Evolutionary conservation across 306 rosid species (phyloP).

Genomic region (Dalbergia oliveri): DNA sequence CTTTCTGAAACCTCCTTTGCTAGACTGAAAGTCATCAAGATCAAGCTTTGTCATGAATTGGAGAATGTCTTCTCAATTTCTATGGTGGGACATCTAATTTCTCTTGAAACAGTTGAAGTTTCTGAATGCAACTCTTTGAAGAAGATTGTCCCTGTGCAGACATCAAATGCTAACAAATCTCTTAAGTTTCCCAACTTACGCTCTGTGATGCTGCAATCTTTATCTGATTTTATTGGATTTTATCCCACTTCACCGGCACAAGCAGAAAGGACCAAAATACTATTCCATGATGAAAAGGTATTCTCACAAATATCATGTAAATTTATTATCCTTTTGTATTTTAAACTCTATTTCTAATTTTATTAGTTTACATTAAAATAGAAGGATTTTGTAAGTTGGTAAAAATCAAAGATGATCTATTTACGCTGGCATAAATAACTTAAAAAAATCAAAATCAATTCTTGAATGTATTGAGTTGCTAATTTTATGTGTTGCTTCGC

Average conservation of each 20-base stretch:
- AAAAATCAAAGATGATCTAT: background rate
- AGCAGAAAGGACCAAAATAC: background rate
- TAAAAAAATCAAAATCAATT: background rate
- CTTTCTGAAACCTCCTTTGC: slow-evolving; percentile 41
- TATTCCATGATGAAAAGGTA: slow-evolving; percentile 26
- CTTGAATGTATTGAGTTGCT: background rate
- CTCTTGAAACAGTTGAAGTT: slow-evolving; percentile 49
- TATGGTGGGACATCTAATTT: slow-evolving; percentile 17
- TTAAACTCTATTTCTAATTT: background rate
- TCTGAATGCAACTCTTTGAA: slow-evolving; percentile 44
- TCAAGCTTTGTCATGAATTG: slow-evolving; percentile 28
- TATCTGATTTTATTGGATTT: slow-evolving; percentile 23
- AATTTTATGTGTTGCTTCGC: background rate
- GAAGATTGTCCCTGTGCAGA: slow-evolving; percentile 16
- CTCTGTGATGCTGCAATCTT: background rate
- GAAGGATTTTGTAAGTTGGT: background rate
- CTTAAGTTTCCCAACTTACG: slow-evolving; percentile 14
- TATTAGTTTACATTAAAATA: background rate
- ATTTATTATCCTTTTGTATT: background rate
- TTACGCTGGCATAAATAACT: no score
- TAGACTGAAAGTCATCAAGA: slow-evolving; percentile 46
- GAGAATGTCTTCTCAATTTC: slow-evolving; percentile 27
- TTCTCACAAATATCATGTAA: background rate
- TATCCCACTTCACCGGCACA: background rate
- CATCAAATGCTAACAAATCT: no score